Evolutionary conservation across 371 early-diverging fungal species (phyloP).

Genomic region (Rhizopus microsporus): DNA sequence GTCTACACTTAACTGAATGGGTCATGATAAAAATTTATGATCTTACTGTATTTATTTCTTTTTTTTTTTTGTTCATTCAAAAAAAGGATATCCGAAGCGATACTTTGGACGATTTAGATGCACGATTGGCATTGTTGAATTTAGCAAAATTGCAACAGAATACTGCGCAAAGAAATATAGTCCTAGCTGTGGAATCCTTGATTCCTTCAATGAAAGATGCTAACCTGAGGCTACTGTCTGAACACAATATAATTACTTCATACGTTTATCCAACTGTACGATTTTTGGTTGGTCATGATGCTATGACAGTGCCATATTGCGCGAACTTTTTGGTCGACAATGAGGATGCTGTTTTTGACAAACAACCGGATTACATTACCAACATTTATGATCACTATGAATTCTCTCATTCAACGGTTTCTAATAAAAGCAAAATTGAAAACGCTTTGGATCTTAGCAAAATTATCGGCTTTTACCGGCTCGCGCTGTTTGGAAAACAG

Average conservation of each 20-base stretch:
- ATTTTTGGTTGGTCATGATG: neutral
- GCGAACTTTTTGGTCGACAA: slow-evolving; percentile 2
- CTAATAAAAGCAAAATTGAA: neutral
- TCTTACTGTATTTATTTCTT: too few relatives aligned
- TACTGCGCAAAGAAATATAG: neutral
- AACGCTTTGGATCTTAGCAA: slow-evolving; percentile 1
- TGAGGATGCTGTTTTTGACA: neutral
- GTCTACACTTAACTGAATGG: too few relatives aligned
- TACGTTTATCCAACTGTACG: neutral
- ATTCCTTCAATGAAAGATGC: slow-evolving; percentile 2
- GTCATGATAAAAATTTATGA: too few relatives aligned
- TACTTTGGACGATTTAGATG: too few relatives aligned
- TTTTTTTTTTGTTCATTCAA: too few relatives aligned
- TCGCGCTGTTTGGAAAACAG: slow-evolving; percentile 1
- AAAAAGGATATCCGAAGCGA: too few relatives aligned
- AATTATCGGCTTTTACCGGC: neutral
- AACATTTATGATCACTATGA: neutral
- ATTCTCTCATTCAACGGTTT: slow-evolving; percentile 3
- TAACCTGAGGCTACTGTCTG: neutral
- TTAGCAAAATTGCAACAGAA: too few relatives aligned
- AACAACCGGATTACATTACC: neutral
- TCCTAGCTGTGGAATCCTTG: slow-evolving; percentile 1
- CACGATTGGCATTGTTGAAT: too few relatives aligned
- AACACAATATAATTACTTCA: neutral
- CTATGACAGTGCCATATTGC: neutral